Evolutionary conservation across 139 green algal species (phyloP).

Genomic region (Microglena sp.): DNA sequence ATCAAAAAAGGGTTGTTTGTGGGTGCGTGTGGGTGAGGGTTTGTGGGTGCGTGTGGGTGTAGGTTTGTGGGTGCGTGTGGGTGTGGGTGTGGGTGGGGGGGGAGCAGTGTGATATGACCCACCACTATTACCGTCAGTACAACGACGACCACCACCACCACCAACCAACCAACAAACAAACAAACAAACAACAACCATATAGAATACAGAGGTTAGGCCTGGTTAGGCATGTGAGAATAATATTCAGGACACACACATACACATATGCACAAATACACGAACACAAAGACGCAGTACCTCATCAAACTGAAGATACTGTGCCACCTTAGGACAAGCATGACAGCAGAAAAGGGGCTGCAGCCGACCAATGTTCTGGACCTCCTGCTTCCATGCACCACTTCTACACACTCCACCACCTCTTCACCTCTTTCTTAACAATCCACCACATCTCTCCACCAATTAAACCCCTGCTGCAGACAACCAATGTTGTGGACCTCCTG

Average conservation of each 20-base stretch:
- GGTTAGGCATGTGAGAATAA: neutral
- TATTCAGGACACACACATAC: slow-evolving; percentile 7
- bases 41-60: neutral
- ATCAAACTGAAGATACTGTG: neutral
- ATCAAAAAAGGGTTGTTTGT: neutral
- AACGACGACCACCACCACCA: no score
- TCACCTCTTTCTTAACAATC: no score
- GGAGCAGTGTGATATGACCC: neutral
- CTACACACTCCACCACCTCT: no score
- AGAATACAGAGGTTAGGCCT: neutral
- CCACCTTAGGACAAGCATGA: neutral
- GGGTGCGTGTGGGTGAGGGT: neutral
- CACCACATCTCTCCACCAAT: no score
- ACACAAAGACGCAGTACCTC: neutral
- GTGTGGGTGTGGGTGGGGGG: neutral
- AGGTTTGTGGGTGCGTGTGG: neutral
- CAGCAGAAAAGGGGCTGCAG: neutral
- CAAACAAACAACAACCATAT: no score
- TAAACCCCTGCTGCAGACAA: no score
- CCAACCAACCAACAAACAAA: no score
- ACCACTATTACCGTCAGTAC: neutral
- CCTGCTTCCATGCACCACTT: no score
- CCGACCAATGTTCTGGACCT: no score
- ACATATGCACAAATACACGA: slow-evolving; percentile 3
- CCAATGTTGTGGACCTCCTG: no score